phyloP scores from a whole-genome alignment of 306 rosid species.

The Datisca glomerata region DNA sequence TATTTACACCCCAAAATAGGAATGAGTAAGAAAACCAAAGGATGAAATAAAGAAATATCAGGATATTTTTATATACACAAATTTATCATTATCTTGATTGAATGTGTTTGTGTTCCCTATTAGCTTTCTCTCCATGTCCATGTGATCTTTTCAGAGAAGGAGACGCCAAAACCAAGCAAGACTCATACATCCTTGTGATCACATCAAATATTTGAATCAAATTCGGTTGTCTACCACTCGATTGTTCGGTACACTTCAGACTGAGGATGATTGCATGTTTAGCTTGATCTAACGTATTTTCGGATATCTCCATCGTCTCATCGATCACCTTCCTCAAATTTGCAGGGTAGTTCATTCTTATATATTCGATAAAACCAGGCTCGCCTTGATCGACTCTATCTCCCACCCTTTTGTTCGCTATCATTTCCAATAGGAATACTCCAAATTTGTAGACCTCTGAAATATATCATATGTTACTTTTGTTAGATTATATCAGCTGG shows the following conservation, averaged over 20 bases:
- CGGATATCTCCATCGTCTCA: constrained; percentile 31
- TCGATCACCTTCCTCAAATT: constrained; percentile 30
- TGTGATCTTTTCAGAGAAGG: neutral
- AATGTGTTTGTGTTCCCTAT: constrained; percentile 3
- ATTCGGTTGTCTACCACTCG: constrained; percentile 21
- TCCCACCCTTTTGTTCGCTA: constrained; percentile 16
- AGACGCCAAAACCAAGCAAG: neutral
- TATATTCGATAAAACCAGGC: constrained; percentile 22
- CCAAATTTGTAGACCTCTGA: constrained; percentile 48
- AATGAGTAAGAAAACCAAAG: no score
- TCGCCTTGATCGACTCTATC: constrained; percentile 31
- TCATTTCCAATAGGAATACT: constrained; percentile 37
- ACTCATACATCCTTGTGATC: constrained; percentile 26
- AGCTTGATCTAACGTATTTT: constrained; percentile 24
- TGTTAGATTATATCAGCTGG: neutral
- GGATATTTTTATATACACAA: no score
- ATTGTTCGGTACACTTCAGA: constrained; percentile 37
- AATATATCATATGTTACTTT: constrained; percentile 5
- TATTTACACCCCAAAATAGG: no score
- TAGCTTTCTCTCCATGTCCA: constrained; percentile 1
- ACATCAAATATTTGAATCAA: constrained; percentile 20
- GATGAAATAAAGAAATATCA: no score
- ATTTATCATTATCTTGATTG: constrained; percentile 1
- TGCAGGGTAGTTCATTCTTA: constrained; percentile 28
- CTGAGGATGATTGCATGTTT: constrained; percentile 27